A percentile compares a stretch with the other conserved stretches of the same genome.
These are phyloP conservation scores for Cytidiella melzeri DNA, from an alignment of 768 basidiomycete species.

Conservation along the genomic window DNA sequence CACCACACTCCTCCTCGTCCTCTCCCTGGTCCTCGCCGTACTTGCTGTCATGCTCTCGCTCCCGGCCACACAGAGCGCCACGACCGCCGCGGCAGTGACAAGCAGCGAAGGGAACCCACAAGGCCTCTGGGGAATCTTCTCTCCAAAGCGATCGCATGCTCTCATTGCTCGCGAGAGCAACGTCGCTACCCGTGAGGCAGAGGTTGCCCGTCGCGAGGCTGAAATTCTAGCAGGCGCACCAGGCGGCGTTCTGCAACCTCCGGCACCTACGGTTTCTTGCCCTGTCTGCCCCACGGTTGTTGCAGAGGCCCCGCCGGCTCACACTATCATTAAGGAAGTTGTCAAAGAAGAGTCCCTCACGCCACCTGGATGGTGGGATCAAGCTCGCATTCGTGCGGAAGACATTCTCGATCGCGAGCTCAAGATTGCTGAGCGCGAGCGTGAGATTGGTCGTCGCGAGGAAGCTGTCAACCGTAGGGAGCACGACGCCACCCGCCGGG, in stretches of 20 bases:
- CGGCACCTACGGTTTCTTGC: conserved; percentile 48
- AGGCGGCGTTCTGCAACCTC: conserved; percentile 63
- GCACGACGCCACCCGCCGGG: conserved; percentile 81
- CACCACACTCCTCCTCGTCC: conserved; percentile 79
- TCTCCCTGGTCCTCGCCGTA: conserved; percentile 81
- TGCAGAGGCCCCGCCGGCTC: conserved; percentile 50
- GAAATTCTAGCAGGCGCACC: conserved; percentile 79
- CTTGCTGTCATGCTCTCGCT: conserved; percentile 89
- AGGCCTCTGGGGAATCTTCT: conserved; percentile 52
- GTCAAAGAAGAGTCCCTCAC: conserved; percentile 76
- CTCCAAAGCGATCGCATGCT: conserved; percentile 77
- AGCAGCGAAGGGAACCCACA: neutral
- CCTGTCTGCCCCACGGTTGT: conserved; percentile 52
- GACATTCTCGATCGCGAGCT: conserved; percentile 82
- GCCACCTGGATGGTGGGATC: conserved; percentile 74
- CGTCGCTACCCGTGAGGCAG: conserved; percentile 78
- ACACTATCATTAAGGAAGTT: conserved; percentile 85
- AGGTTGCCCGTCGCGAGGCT: conserved; percentile 85
- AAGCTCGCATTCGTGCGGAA: conserved; percentile 64
- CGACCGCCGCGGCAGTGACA: conserved; percentile 23
- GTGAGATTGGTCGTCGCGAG: conserved; percentile 82
- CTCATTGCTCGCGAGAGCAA: conserved; percentile 74
- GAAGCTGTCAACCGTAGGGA: conserved; percentile 81
- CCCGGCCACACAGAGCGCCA: conserved; percentile 42
- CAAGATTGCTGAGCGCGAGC: conserved; percentile 78